These are phyloP conservation scores for Trematosphaeria pertusa DNA, from an alignment of 2,329 filamentous ascomycete genomes.

Conservation along the genomic window DNA sequence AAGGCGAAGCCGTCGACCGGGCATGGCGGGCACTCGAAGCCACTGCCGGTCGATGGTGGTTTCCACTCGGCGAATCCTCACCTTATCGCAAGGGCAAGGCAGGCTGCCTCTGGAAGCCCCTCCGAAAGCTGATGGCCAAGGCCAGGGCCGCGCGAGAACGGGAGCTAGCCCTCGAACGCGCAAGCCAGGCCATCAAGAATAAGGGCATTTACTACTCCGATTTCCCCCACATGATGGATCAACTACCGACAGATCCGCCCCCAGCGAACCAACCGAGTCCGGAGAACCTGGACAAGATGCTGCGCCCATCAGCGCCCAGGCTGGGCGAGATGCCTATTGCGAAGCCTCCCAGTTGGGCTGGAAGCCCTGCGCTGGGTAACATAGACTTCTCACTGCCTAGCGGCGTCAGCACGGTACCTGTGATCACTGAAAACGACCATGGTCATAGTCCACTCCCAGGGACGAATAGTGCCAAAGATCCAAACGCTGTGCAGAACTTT, in stretches of 20 bases:
- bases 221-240: conserved; percentile 17
- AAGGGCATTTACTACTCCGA: conserved; percentile 25
- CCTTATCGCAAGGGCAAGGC: conserved; percentile 40
- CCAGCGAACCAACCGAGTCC: conserved; percentile 28
- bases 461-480: not conserved
- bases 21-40: conserved; percentile 66
- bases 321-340: conserved; percentile 33
- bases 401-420: not conserved
- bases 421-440: too few relatives aligned
- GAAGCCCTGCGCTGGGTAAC: conserved; percentile 19
- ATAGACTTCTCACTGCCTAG: not conserved
- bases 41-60: conserved; percentile 53
- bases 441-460: not conserved
- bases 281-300: conserved; percentile 35
- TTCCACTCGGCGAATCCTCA: conserved; percentile 31
- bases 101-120: conserved; percentile 68
- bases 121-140: conserved; percentile 66
- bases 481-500: conserved; percentile 16
- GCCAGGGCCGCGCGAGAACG: conserved; percentile 62
- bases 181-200: conserved; percentile 33
- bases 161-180: conserved; percentile 53
- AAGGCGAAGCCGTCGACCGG: conserved; percentile 64
- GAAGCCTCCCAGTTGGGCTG: conserved; percentile 28
- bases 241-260: conserved; percentile 11
- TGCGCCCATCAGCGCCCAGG: conserved; percentile 33